Conservation (phyloP, 1,284 basidiomycete genomes). For the Bondarzewia mesenterica region DNA sequence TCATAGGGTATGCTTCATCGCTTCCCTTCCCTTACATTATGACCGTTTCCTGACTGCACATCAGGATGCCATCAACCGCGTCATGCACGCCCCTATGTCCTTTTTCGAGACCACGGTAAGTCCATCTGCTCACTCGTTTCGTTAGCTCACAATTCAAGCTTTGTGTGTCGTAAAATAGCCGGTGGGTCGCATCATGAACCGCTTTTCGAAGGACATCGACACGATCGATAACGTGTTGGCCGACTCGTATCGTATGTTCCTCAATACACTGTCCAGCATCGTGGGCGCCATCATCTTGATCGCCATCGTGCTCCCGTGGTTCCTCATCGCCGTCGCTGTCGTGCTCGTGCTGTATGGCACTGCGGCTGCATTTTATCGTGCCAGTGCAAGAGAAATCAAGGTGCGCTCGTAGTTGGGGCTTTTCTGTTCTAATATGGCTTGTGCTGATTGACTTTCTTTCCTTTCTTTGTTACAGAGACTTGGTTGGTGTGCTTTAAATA, state of each 20-base stretch:
- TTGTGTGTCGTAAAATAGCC: slow-evolving; percentile 39
- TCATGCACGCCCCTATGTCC: slow-evolving; percentile 74
- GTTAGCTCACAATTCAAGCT: background rate
- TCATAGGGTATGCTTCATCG: slow-evolving; percentile 30
- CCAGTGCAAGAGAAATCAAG: slow-evolving; percentile 87
- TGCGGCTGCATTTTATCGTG: slow-evolving; percentile 77
- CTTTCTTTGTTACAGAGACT: slow-evolving; percentile 37
- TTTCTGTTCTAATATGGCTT: background rate
- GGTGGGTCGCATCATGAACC: slow-evolving; percentile 84
- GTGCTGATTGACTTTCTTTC: background rate
- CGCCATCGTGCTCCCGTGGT: slow-evolving; percentile 76
- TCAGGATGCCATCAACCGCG: slow-evolving; percentile 49
- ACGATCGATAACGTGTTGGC: slow-evolving; percentile 76
- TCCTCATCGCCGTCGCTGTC: slow-evolving; percentile 65
- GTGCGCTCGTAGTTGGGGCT: slow-evolving; percentile 20
- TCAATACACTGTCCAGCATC: slow-evolving; percentile 56
- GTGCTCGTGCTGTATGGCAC: slow-evolving; percentile 54
- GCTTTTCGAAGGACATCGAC: slow-evolving; percentile 81
- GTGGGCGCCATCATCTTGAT: slow-evolving; percentile 74
- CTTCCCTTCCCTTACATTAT: background rate
- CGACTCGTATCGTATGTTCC: slow-evolving; percentile 75
- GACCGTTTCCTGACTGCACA: slow-evolving; percentile 10
- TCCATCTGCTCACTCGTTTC: background rate
- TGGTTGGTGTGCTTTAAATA: slow-evolving; percentile 24
- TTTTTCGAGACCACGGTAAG: slow-evolving; percentile 82